Conservation (phyloP, 305 asterid genomes). For the Fraxinus paxiana region DNA sequence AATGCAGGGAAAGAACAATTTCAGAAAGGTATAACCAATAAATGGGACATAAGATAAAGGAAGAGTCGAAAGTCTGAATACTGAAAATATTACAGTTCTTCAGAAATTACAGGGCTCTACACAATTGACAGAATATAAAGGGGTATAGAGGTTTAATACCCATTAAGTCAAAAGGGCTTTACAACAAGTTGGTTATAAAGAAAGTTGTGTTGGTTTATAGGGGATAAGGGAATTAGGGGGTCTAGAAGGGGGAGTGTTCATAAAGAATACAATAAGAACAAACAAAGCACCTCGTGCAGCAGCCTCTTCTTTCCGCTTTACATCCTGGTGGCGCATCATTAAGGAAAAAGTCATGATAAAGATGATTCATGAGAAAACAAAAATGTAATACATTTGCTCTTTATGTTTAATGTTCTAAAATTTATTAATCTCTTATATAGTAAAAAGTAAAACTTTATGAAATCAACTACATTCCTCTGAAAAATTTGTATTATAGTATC, state of each 20-base stretch:
- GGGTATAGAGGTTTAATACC: not conserved
- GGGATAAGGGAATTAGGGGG: not conserved
- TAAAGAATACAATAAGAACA: constrained; percentile 13
- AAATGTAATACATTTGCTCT: not conserved
- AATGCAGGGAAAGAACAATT: not conserved
- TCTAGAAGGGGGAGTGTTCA: not conserved
- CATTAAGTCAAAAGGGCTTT: not conserved
- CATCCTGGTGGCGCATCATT: constrained; percentile 46
- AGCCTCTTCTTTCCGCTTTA: constrained; percentile 88
- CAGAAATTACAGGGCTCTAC: not conserved
- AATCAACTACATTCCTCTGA: not conserved
- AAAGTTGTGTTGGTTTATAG: not conserved
- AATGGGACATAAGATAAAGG: not conserved
- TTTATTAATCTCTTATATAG: not conserved
- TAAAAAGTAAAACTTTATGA: not conserved
- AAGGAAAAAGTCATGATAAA: constrained; percentile 4
- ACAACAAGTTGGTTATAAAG: not conserved
- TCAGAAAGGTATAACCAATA: not conserved
- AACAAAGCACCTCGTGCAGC: constrained; percentile 71
- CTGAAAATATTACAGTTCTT: not conserved
- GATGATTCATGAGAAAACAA: not conserved
- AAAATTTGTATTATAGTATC: not conserved
- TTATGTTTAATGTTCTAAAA: not conserved
- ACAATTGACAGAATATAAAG: not conserved
- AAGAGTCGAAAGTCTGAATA: not conserved